phyloP scores from a whole-genome alignment of 768 basidiomycete genomes.

The Mycena amicta region DNA sequence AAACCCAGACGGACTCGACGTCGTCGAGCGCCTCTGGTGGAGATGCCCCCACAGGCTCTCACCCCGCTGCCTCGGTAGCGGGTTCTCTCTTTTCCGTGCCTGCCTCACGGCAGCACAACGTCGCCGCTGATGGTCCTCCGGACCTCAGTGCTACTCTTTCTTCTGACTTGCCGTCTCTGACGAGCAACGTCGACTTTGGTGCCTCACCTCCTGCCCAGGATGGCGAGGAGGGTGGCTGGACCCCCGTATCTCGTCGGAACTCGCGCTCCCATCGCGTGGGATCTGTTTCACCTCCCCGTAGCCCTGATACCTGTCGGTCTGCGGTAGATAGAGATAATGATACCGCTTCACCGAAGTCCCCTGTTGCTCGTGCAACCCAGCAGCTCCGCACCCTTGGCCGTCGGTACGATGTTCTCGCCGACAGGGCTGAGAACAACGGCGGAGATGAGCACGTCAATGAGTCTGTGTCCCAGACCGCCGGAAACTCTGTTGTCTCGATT shows the following conservation, averaged over 20 bases:
- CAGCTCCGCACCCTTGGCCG: neutral
- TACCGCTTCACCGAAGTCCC: neutral
- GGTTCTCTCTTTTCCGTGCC: neutral
- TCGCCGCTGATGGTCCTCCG: neutral
- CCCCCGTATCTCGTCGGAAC: neutral
- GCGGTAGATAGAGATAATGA: neutral
- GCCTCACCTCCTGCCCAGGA: neutral
- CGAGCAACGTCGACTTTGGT: neutral
- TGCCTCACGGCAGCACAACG: neutral
- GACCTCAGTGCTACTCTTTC: neutral
- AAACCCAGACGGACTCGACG: neutral
- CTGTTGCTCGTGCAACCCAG: neutral
- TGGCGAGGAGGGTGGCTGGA: neutral
- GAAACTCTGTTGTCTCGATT: neutral
- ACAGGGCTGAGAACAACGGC: neutral
- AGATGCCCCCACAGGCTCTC: neutral
- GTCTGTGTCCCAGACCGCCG: neutral
- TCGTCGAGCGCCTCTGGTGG: neutral
- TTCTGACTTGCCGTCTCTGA: neutral
- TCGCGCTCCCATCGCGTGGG: neutral
- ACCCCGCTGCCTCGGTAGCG: neutral
- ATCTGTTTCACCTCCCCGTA: neutral
- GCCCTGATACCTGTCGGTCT: neutral
- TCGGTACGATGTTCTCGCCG: neutral
- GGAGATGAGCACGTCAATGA: neutral